phyloP scores from a whole-genome alignment of 306 rosid species.

The Rosa chinensis region DNA sequence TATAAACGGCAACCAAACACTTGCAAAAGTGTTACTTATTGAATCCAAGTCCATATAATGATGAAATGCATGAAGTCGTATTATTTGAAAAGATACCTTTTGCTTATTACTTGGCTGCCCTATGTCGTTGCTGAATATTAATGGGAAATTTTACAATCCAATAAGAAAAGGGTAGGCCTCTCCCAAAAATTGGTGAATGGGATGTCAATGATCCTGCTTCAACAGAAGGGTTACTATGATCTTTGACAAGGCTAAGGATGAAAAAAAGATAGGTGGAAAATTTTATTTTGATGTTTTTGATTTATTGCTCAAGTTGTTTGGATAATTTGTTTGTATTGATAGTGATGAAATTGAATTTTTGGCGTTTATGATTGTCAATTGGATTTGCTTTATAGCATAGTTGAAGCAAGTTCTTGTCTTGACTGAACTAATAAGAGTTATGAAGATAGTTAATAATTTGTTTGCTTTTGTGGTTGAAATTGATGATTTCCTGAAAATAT shows the following conservation, averaged over 20 bases:
- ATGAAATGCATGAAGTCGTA: neutral
- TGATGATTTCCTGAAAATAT: no score
- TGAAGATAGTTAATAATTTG: no score
- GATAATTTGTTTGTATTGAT: no score
- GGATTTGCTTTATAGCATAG: no score
- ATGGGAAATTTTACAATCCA: constrained; percentile 1
- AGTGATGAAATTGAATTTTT: no score
- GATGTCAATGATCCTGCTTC: constrained; percentile 98
- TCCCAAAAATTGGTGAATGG: constrained; percentile 99
- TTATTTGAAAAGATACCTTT: neutral
- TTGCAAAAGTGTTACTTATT: neutral
- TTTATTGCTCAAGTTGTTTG: no score
- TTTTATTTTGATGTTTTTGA: neutral
- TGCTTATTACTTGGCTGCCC: neutral
- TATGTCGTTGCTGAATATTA: neutral
- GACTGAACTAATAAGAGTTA: no score
- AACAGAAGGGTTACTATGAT: constrained; percentile 98
- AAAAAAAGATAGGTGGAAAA: constrained; percentile 93
- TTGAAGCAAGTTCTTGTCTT: no score
- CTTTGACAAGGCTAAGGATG: constrained; percentile 94
- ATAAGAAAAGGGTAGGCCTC: constrained; percentile 93
- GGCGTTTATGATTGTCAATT: no score
- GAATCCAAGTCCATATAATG: neutral
- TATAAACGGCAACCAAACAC: neutral
- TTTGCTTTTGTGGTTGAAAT: no score